Evolutionary conservation across 1,284 basidiomycete genomes (phyloP).

Genomic region (Mycena sp.): DNA sequence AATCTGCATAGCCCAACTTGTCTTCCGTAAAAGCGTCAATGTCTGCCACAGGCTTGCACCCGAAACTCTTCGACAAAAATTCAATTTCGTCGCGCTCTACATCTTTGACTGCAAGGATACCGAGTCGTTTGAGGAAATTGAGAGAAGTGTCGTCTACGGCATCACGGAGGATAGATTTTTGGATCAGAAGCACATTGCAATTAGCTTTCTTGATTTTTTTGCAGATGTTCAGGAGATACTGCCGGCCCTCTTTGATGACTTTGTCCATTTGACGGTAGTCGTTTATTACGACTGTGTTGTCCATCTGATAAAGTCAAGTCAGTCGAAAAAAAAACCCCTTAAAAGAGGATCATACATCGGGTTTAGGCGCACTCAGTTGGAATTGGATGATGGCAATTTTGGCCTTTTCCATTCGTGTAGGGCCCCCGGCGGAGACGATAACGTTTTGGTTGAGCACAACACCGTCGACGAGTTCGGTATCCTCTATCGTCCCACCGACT

Average conservation of each 20-base stretch:
- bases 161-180: slow-evolving; percentile 99
- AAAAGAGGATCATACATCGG: slow-evolving; percentile 78
- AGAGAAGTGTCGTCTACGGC: slow-evolving; percentile 99
- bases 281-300: slow-evolving; percentile 99
- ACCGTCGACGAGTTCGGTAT: slow-evolving; percentile 97
- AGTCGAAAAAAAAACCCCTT: not conserved
- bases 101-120: slow-evolving; percentile 97
- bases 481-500: slow-evolving; percentile 99
- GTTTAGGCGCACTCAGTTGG: slow-evolving; percentile 97
- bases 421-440: slow-evolving; percentile 90
- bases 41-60: slow-evolving; percentile 96
- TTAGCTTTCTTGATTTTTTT: slow-evolving; percentile 99
- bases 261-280: slow-evolving; percentile 99
- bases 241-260: slow-evolving; percentile 98
- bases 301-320: slow-evolving; percentile 76
- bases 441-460: slow-evolving; percentile 97
- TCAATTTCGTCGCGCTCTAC: slow-evolving; percentile 99
- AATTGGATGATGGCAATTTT: slow-evolving; percentile 99
- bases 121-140: slow-evolving; percentile 97
- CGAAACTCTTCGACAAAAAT: slow-evolving; percentile 95
- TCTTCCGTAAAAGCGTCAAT: slow-evolving; percentile 99
- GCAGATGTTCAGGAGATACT: slow-evolving; percentile 98
- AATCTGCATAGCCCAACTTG: slow-evolving; percentile 96
- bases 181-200: slow-evolving; percentile 98
- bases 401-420: slow-evolving; percentile 96